Conservation (phyloP, 306 rosid genomes). For the Pachyrhizus erosus region DNA sequence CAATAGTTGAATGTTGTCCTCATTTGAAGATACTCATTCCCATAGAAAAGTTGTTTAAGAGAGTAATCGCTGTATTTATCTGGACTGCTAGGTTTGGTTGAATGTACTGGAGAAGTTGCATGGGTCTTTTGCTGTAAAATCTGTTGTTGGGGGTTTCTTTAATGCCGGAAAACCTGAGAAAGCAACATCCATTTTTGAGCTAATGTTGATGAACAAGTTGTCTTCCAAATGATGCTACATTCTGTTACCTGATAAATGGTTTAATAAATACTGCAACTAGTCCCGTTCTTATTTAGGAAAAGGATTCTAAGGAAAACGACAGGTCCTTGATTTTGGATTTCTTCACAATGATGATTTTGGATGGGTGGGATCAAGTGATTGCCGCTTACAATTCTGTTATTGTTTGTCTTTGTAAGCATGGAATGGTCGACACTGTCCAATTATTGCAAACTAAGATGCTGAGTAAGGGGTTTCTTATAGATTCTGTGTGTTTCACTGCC, state of each 20-base stretch:
- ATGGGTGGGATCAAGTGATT: slow-evolving; percentile 61
- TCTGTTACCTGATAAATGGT: slow-evolving; percentile 78
- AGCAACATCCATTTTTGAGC: slow-evolving; percentile 74
- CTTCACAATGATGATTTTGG: slow-evolving; percentile 64
- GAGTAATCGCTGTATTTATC: slow-evolving; percentile 17
- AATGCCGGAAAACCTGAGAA: slow-evolving; percentile 63
- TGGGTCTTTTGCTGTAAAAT: background rate
- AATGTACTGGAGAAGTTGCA: slow-evolving; percentile 23
- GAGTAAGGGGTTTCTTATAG: slow-evolving; percentile 55
- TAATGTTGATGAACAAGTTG: slow-evolving; percentile 73
- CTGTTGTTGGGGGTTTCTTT: slow-evolving; percentile 58
- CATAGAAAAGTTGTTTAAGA: background rate
- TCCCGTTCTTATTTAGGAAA: slow-evolving; percentile 33
- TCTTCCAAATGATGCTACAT: slow-evolving; percentile 71
- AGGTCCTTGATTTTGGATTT: slow-evolving; percentile 62
- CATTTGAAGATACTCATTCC: slow-evolving; percentile 21
- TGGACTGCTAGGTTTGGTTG: slow-evolving; percentile 7
- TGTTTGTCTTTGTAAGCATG: slow-evolving; percentile 69
- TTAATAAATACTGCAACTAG: slow-evolving; percentile 50
- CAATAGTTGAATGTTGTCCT: slow-evolving; percentile 7
- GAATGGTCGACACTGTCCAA: slow-evolving; percentile 72
- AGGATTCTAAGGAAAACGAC: slow-evolving; percentile 37
- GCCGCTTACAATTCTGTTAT: slow-evolving; percentile 77
- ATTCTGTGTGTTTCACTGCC: slow-evolving; percentile 67
- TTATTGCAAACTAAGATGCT: slow-evolving; percentile 64